Evolutionary conservation across 352 stramenopile genomes (phyloP), one percentile per base, ranked within the genome.

Genomic region (Saprolegnia diclina): DNA sequence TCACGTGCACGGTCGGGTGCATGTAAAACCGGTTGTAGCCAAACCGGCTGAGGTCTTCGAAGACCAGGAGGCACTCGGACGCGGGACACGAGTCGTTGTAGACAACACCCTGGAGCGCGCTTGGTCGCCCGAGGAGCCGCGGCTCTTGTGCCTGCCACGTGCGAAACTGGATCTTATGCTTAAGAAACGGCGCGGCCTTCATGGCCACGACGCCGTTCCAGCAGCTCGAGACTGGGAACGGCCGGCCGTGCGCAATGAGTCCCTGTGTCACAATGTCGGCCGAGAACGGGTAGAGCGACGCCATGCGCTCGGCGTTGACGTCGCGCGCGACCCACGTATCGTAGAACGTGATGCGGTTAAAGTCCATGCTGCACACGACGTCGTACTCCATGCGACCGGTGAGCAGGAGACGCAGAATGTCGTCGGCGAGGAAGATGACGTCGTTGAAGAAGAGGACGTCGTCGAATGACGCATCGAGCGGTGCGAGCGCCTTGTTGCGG

Each of bases 391-490:
- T 53, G 22, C 56, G n/a, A 2, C 9, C 35, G 13, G 62, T 68
- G n/a, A 65, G 3, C 18, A 68, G n/a, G 37, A 68, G 62, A 5
- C 32, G 45, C n/a, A 64, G 16, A 65, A 68, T 68, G 29, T 68
- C 62, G 18, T 53, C 26, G 16, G 45, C 45, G 19, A 24, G 19
- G 56, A 68, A 68, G 22, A 65, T 6, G 13, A 68, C 54, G 24
- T 68, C 62, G 52, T 68, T 68, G 54, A 68, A 68, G 21, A 68
- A 68, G 32, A 68, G 19, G 29, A 68, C 45, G 45, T 68, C 54
- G 14, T 64, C 56, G 19, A 64, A 64, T 55, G 37, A 14, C 24
- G 19, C 21, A 21, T 64, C 56, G 19, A 64, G 42, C 7, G 56
- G 56, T 32, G 24, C 35, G 19, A 64, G 42, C 14, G 56, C 56